Conservation (phyloP, 2,329 filamentous ascomycete species). For the Phialemonium atrogriseum region DNA sequence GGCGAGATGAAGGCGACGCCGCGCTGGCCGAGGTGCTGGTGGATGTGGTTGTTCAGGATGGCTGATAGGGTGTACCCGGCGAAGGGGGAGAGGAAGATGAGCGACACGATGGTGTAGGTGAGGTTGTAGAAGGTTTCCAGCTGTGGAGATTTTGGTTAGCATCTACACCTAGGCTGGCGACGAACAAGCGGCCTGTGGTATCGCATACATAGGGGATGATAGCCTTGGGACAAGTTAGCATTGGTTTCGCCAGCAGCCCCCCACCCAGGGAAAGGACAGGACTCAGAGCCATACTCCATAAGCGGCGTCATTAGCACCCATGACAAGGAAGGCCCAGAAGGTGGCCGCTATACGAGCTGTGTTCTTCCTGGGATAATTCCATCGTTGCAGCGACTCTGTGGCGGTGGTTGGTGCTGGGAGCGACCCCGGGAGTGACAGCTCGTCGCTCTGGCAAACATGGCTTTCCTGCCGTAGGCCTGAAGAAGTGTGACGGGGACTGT, state of each 20-base stretch:
- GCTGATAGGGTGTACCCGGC: slow-evolving; percentile 57
- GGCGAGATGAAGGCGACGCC: slow-evolving; percentile 62
- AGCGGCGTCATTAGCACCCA: slow-evolving; percentile 62
- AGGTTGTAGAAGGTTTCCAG: slow-evolving; percentile 55
- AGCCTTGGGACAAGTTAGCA: too few species aligned
- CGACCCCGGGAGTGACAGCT: too few species aligned
- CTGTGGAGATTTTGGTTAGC: slow-evolving; percentile 19
- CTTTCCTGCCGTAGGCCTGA: too few species aligned
- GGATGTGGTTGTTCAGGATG: slow-evolving; percentile 55
- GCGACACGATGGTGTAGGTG: slow-evolving; percentile 54
- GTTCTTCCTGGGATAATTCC: slow-evolving; percentile 55
- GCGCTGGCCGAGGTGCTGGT: slow-evolving; percentile 58
- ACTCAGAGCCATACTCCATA: too few species aligned
- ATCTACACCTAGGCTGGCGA: background rate
- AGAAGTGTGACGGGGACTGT: too few species aligned
- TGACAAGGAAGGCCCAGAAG: slow-evolving; percentile 54
- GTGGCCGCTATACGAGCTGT: slow-evolving; percentile 49
- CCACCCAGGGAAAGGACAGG: too few species aligned
- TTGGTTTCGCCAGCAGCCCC: too few species aligned
- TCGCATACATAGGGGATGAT: slow-evolving; percentile 37
- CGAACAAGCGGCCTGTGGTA: background rate
- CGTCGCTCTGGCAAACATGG: too few species aligned
- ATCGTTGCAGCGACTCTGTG: slow-evolving; percentile 36
- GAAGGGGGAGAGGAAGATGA: slow-evolving; percentile 60
- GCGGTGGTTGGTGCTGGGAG: too few species aligned